phyloP scores from a whole-genome alignment of 257 asterid genomes.

The Solanum chilense region DNA sequence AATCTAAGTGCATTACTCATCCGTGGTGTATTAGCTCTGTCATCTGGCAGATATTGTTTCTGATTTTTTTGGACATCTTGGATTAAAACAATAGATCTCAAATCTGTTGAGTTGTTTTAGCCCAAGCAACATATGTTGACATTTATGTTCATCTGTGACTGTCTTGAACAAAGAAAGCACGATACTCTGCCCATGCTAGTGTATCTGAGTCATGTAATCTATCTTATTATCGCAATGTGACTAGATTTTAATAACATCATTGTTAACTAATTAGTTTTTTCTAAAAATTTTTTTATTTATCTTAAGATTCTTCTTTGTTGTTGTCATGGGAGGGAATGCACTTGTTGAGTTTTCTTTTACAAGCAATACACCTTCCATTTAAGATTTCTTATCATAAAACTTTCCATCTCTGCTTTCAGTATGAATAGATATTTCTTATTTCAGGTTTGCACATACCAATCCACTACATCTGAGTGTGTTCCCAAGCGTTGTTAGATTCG shows the following conservation, averaged over 20 bases:
- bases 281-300: not conserved
- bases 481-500: constrained; percentile 86
- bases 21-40: not conserved
- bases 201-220: not conserved
- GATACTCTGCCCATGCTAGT: not conserved
- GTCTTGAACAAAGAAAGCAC: not conserved
- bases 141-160: not conserved
- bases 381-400: not conserved
- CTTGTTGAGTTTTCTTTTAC: not conserved
- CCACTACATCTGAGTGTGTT: constrained; percentile 93
- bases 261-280: not conserved
- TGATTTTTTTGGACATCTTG: not conserved
- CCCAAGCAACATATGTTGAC: not conserved
- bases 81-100: not conserved
- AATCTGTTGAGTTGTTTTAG: not conserved
- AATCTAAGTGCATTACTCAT: not conserved
- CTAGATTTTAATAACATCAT: not conserved
- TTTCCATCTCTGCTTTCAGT: not conserved
- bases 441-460: constrained; percentile 96
- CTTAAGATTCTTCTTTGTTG: not conserved
- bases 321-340: not conserved
- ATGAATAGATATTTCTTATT: not conserved
- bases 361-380: not conserved
- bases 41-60: not conserved
- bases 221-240: not conserved